Evolutionary conservation across 805 yeast species (phyloP).

Genomic region (Saturnispora mendoncae): DNA sequence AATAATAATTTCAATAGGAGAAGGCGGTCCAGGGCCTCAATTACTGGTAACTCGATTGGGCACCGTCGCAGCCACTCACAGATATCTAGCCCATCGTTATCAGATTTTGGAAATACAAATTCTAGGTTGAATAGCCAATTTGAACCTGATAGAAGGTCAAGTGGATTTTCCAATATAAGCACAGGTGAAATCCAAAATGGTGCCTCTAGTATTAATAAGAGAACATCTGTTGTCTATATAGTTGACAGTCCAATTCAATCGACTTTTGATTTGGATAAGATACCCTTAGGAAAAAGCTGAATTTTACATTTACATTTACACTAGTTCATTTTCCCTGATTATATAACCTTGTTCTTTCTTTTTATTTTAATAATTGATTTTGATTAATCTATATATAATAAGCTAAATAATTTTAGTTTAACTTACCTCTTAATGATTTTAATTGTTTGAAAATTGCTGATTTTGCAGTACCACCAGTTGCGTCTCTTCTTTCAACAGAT

Average conservation of each 20-base stretch:
- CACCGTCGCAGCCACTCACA: constrained; percentile 5
- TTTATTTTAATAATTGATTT: background rate
- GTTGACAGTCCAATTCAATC: background rate
- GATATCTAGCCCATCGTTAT: background rate
- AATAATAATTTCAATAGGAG: background rate
- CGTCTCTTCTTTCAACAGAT: constrained; percentile 93
- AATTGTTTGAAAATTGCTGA: constrained; percentile 79
- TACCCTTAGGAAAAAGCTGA: no score
- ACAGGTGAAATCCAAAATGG: background rate
- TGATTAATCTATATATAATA: background rate
- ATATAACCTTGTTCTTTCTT: background rate
- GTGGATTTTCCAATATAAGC: background rate
- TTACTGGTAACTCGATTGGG: constrained; percentile 2
- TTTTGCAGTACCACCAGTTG: constrained; percentile 96
- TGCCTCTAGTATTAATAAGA: background rate
- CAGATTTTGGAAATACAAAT: background rate
- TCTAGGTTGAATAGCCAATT: background rate
- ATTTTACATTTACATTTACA: background rate
- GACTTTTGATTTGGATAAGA: constrained; percentile 1
- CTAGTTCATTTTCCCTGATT: background rate
- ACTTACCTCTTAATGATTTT: constrained; percentile 21
- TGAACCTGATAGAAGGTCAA: background rate
- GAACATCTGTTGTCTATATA: constrained; percentile 2
- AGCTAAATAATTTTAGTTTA: background rate
- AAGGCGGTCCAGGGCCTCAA: constrained; percentile 6